These are phyloP conservation scores for Schizophyllum amplum DNA, from an alignment of 1,284 basidiomycete species.

Conservation along the genomic window DNA sequence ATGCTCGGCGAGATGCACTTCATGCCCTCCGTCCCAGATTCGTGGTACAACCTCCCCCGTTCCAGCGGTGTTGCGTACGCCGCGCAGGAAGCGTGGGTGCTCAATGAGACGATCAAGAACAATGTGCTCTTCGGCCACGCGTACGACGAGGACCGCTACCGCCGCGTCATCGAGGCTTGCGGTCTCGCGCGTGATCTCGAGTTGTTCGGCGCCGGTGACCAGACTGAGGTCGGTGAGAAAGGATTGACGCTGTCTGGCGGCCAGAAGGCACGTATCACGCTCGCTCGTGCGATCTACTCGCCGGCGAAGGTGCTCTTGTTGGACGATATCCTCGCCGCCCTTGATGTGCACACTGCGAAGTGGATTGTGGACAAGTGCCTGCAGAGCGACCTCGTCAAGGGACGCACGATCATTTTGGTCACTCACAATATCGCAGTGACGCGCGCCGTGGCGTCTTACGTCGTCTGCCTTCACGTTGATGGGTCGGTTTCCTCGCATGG, in stretches of 20 bases:
- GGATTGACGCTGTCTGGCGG: conserved; percentile 40
- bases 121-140: conserved; percentile 83
- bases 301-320: conserved; percentile 52
- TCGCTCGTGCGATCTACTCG: conserved; percentile 68
- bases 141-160: conserved; percentile 67
- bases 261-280: conserved; percentile 61
- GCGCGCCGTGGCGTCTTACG: conserved; percentile 44
- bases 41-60: conserved; percentile 62
- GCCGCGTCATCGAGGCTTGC: conserved; percentile 53
- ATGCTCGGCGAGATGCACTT: conserved; percentile 62
- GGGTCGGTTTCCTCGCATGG: conserved; percentile 35
- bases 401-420: conserved; percentile 66
- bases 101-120: conserved; percentile 24
- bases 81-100: conserved; percentile 74
- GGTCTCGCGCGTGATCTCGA: conserved; percentile 46
- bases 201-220: conserved; percentile 65
- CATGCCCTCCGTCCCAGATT: conserved; percentile 42
- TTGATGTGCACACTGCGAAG: conserved; percentile 61
- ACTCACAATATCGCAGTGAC: conserved; percentile 57
- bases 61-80: conserved; percentile 64
- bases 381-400: conserved; percentile 56
- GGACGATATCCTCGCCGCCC: conserved; percentile 53
- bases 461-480: conserved; percentile 41
- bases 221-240: conserved; percentile 60
- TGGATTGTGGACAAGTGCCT: conserved; percentile 76